Conservation (phyloP, 106 monocot genomes). For the Phalaenopsis aphrodite region DNA sequence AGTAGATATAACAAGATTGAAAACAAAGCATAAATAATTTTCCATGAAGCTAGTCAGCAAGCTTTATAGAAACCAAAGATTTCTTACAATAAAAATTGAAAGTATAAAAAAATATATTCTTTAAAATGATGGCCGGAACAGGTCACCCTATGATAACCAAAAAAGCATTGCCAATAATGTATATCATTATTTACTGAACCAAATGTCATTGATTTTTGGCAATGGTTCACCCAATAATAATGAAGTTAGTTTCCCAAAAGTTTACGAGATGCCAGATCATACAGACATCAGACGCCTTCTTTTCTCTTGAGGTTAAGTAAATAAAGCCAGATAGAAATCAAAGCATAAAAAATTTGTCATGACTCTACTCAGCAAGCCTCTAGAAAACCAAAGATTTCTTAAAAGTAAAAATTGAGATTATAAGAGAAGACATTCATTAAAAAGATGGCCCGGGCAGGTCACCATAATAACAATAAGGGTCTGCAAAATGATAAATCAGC, state of each 20-base stretch:
- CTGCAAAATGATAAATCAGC: no score
- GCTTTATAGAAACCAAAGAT: no score
- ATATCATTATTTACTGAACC: slow-evolving; percentile 29
- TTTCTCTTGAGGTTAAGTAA: slow-evolving; percentile 20
- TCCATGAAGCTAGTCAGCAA: no score
- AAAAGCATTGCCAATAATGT: neutral
- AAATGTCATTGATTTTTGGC: slow-evolving; percentile 6
- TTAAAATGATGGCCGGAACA: no score
- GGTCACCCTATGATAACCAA: no score
- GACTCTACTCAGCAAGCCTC: no score
- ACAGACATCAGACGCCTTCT: slow-evolving; percentile 27
- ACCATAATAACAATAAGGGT: no score
- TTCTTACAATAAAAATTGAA: neutral
- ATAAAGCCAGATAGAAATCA: neutral
- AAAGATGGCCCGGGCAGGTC: no score
- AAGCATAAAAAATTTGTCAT: neutral
- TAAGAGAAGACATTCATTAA: neutral
- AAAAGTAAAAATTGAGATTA: neutral
- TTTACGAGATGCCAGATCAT: slow-evolving; percentile 19
- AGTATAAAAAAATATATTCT: neutral
- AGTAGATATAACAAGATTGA: neutral
- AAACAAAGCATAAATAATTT: neutral
- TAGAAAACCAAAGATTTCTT: no score
- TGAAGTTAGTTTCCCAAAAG: slow-evolving; percentile 28
- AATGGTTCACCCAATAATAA: slow-evolving; percentile 43